Percentiles rank a stretch among this genome's conserved stretches.
Conservation (phyloP, 805 yeast genomes). For the Kuraishia hungarica region DNA sequence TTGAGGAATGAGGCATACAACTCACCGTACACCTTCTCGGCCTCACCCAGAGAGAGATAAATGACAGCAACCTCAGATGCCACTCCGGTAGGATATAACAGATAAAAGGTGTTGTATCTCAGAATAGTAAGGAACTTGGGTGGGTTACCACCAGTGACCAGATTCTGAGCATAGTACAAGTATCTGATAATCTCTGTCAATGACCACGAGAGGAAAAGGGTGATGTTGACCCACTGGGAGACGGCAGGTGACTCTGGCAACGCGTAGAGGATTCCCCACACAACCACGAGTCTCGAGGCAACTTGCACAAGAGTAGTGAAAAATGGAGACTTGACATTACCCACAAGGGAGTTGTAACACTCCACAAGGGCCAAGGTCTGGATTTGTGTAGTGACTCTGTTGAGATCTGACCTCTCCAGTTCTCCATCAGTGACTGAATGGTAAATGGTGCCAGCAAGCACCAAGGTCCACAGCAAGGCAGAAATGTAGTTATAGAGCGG, state of each 20-base stretch:
- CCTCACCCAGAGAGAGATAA: slow-evolving; percentile 62
- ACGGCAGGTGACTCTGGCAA: slow-evolving; percentile 69
- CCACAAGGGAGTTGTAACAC: slow-evolving; percentile 66
- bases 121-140: slow-evolving; percentile 56
- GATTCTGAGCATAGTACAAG: slow-evolving; percentile 71
- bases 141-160: slow-evolving; percentile 40
- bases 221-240: slow-evolving; percentile 47
- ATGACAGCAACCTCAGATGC: slow-evolving; percentile 69
- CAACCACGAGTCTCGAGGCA: slow-evolving; percentile 72
- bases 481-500: slow-evolving; percentile 43
- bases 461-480: slow-evolving; percentile 44
- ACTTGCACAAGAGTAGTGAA: slow-evolving; percentile 85
- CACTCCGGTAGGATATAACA: slow-evolving; percentile 90
- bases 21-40: slow-evolving; percentile 40
- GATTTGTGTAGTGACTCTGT: slow-evolving; percentile 48
- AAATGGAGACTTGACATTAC: slow-evolving; percentile 79
- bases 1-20: slow-evolving; percentile 49
- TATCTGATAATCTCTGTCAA: slow-evolving; percentile 88
- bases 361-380: slow-evolving; percentile 81
- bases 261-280: slow-evolving; percentile 70
- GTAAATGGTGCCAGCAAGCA: slow-evolving; percentile 19
- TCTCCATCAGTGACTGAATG: background rate
- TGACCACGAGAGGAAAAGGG: slow-evolving; percentile 83
- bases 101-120: slow-evolving; percentile 76
- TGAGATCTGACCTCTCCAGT: slow-evolving; percentile 7